These are phyloP conservation scores for Cenchrus purpureus DNA, from an alignment of 176 grass and related monocot genomes.

Conservation along the genomic window DNA sequence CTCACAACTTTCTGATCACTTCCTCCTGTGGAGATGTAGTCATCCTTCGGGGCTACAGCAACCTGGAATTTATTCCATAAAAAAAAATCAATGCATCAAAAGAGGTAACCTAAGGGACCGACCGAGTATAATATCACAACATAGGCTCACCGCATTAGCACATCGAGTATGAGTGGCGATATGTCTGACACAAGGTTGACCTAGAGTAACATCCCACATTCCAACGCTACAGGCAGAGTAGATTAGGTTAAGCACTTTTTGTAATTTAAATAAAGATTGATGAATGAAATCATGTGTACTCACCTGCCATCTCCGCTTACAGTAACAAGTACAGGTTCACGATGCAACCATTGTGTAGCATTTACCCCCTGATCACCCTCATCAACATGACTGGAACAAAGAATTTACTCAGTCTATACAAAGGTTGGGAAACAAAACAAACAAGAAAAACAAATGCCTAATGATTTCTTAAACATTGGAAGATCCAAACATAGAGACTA, in stretches of 20 bases:
- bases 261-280: constrained; percentile 31
- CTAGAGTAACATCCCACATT: constrained; percentile 94
- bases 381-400: constrained; percentile 66
- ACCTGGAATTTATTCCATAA: constrained; percentile 62
- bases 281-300: constrained; percentile 25
- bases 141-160: constrained; percentile 72
- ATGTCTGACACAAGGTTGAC: constrained; percentile 83
- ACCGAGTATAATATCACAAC: constrained; percentile 42
- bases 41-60: constrained; percentile 78
- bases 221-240: constrained; percentile 55
- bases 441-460: constrained; percentile 1
- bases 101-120: constrained; percentile 1
- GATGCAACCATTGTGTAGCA: constrained; percentile 77
- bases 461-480: neutral
- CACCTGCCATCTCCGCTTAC: constrained; percentile 88
- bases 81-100: constrained; percentile 34
- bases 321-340: constrained; percentile 80
- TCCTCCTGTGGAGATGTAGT: constrained; percentile 91
- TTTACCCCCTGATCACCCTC: constrained; percentile 85
- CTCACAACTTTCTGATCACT: constrained; percentile 97
- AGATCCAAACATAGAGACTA: neutral
- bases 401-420: constrained; percentile 6
- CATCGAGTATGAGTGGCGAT: constrained; percentile 74
- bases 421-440: constrained; percentile 22
- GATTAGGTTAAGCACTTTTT: constrained; percentile 25